Evolutionary conservation across 257 asterid genomes (phyloP), one percentile per base, ranked within the genome.

Genomic region (Euphrasia confusa): DNA sequence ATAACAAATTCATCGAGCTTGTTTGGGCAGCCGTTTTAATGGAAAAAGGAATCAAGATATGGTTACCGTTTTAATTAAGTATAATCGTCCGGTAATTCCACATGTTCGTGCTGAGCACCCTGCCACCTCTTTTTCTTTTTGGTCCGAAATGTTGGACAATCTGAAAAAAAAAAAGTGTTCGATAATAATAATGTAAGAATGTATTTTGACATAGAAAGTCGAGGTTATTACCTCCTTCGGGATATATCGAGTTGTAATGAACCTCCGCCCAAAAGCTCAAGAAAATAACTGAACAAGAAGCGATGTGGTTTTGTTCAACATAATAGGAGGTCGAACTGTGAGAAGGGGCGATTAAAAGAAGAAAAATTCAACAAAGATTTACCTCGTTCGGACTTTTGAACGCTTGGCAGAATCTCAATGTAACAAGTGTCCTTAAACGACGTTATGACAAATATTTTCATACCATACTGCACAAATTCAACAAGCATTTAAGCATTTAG

Each of bases 191-290:
- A 14, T 15, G 13, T 50, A 50, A 18, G 58, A 53, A 49, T 10
- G 24, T 4, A 49, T 49, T 5, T 15, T 45, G 12, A 17, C 21
- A 2, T 17, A 17, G 58, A 7, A 53, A 24, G 58, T 53, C 26
- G 58, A 24, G 42, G 42, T 37, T 28, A 53, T 66, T 80, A 91
- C 98, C 98, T 84, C 95, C 95, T 78, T 83, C 79, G 11, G 96
- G 95, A 66, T 88, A 89, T 76, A 88, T 88, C 0, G 98, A 91
- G 84, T 91, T 88, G 87, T 88, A 91, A 81, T 91, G 96, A 64
- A 91, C 98, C 80, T 91, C 96, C 0, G 96, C 94, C 96, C 98
- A 91, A 71, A 91, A 91, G 86, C 98, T 91, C 85, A 91, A 68
- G 75, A 78, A 88, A 63, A 91, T 88, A 71, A 88, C 98, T 91